Base-by-base conservation (phyloP, 768 basidiomycete genomes). In the Mycena sanguinolenta region DNA sequence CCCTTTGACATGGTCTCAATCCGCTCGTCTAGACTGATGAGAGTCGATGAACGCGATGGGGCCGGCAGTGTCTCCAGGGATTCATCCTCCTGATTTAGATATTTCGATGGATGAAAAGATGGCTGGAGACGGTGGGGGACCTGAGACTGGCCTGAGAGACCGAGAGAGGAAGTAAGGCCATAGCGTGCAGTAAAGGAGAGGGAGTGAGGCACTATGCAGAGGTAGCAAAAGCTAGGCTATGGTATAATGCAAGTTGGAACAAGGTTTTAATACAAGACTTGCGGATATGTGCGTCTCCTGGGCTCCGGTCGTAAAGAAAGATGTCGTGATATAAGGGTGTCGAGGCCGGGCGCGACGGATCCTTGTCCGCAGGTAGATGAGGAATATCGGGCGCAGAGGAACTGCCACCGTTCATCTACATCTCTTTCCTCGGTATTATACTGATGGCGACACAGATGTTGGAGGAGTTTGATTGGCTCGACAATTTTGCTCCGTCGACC, bases 11-110 rank as follows among this genome's bases (percentile, higher is more conserved):
- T 89, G 27, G 87, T 79, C 76, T 95, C 92, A 16, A 96, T 84
- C 58, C 91, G 89, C 82, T 94, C 93, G 73, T 96, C 91, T 67
- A 97, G 86, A 68, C 81, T 88, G 82, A 92, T 91, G 53, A 96
- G 86, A 4, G 78, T 96, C 95, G 70, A 96, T 95, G 69, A 90
- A 86, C 65, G 84, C 84, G 2, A 92, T 92, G 52, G 91, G 89
- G 63, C 84, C 85, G 3, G 87, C 84, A 54, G 83, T 84, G 65
- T 91, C 90, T 30, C 83, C 82, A 16, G 88, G 85, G 16, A 89
- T 84, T 92, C 90, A 77, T 93, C 91, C 64, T 83, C 88, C 67
- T 78, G 78, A 80, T 84, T 82, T 72, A 90, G 80, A 28, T 90
- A 90, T 38, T 82, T 86, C 38, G 91, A 91, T 10, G 91, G 88